phyloP scores from a whole-genome alignment of 2,329 filamentous ascomycete genomes.

The Trichoderma hamatum region DNA sequence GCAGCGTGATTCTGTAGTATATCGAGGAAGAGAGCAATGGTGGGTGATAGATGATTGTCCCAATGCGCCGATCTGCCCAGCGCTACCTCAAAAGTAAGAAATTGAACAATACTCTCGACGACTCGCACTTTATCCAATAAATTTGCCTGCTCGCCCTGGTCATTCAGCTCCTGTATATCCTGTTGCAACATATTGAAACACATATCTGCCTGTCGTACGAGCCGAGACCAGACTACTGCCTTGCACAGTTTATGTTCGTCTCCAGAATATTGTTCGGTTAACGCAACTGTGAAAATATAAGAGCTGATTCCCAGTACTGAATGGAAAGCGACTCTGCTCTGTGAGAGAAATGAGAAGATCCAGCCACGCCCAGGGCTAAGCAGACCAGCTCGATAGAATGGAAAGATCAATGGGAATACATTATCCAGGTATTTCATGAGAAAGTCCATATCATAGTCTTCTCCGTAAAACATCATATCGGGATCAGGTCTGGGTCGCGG shows the following conservation, averaged over 20 bases:
- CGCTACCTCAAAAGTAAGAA: not conserved
- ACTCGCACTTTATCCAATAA: not conserved
- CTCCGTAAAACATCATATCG: not conserved
- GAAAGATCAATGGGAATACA: constrained; percentile 1
- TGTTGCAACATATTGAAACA: not conserved
- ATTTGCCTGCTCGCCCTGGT: not conserved
- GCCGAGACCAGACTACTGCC: not conserved
- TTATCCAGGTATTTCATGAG: constrained; percentile 7
- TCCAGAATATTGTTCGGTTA: not conserved
- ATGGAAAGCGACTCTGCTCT: not conserved
- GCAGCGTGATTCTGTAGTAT: not conserved
- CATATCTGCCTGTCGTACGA: not conserved
- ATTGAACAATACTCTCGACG: constrained; percentile 7
- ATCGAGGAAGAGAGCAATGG: not conserved
- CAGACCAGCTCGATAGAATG: not conserved
- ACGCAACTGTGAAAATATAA: not conserved
- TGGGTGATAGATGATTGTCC: not conserved
- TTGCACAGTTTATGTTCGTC: not conserved
- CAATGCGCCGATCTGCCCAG: not conserved
- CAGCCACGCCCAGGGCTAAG: not conserved
- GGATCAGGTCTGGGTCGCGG: not conserved
- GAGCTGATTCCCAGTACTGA: not conserved
- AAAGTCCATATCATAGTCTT: not conserved
- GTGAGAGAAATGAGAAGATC: not conserved
- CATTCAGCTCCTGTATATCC: not conserved